Evolutionary conservation across 1,284 basidiomycete species (phyloP).

Genomic region (Sanghuangporus weigelae): DNA sequence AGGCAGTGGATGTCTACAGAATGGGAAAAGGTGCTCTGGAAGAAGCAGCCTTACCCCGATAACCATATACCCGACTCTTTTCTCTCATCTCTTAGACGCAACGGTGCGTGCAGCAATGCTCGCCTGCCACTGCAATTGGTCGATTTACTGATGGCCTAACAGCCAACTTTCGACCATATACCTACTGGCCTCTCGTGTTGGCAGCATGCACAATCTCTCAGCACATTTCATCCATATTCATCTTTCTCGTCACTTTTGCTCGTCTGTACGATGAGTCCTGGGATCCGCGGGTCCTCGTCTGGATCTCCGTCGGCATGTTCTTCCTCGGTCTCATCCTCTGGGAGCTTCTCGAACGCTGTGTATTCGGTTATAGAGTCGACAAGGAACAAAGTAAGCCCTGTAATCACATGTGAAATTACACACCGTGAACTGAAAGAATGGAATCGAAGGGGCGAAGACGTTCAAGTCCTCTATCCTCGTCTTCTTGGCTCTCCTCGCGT

Average conservation of each 20-base stretch:
- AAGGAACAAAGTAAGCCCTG: slow-evolving; percentile 13
- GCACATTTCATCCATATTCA: slow-evolving; percentile 73
- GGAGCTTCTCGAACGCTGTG: slow-evolving; percentile 46
- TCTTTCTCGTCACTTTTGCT: slow-evolving; percentile 80
- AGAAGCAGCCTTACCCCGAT: slow-evolving; percentile 71
- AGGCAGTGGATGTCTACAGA: slow-evolving; percentile 23
- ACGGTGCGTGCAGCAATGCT: slow-evolving; percentile 50
- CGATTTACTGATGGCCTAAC: slow-evolving; percentile 13
- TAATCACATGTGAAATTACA: slow-evolving; percentile 1
- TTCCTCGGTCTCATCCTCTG: slow-evolving; percentile 56
- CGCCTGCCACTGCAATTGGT: not conserved
- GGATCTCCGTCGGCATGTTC: slow-evolving; percentile 58
- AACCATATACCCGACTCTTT: slow-evolving; percentile 82
- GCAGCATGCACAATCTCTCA: slow-evolving; percentile 81
- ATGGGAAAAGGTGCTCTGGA: slow-evolving; percentile 89
- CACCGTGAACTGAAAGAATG: not conserved
- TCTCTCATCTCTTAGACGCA: slow-evolving; percentile 69
- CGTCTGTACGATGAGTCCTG: slow-evolving; percentile 59
- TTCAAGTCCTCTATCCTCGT: slow-evolving; percentile 78
- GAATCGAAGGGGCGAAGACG: slow-evolving; percentile 52
- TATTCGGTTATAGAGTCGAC: slow-evolving; percentile 22
- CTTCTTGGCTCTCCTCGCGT: slow-evolving; percentile 81
- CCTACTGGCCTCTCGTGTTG: slow-evolving; percentile 68
- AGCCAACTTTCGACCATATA: slow-evolving; percentile 76
- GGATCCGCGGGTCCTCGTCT: slow-evolving; percentile 67